A percentile compares a stretch with the other conserved stretches of the same genome.
phyloP scores from a whole-genome alignment of 139 green algal species.

The Chlamydomonas asymmetrica region DNA sequence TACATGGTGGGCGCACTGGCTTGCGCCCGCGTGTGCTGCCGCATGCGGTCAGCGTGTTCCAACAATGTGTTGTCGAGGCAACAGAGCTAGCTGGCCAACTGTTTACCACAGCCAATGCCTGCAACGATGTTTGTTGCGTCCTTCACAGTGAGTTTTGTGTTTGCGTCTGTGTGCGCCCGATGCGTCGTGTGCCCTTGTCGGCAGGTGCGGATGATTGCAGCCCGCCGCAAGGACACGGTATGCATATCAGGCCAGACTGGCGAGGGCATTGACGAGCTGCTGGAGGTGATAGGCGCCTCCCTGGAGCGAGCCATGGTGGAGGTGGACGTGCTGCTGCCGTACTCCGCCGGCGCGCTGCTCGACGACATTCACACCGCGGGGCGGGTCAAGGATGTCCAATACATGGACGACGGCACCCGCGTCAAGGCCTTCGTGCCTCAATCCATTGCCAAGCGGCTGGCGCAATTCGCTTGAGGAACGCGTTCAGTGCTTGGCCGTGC shows the following conservation, averaged over 20 bases:
- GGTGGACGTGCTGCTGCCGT: constrained; percentile 39
- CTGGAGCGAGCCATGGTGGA: constrained; percentile 53
- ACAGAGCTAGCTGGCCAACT: no score
- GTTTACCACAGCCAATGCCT: no score
- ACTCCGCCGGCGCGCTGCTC: constrained; percentile 40
- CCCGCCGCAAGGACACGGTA: constrained; percentile 41
- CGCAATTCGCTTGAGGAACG: no score
- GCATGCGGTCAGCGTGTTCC: no score
- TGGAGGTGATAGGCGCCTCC: constrained; percentile 54
- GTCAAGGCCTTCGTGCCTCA: not conserved
- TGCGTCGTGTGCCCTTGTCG: no score
- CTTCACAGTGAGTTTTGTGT: no score
- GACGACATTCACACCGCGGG: constrained; percentile 23
- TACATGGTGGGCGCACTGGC: no score
- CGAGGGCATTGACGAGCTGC: constrained; percentile 74
- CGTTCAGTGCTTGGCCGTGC: no score
- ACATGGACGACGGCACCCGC: not conserved
- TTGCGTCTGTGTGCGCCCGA: no score
- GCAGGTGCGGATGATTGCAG: constrained; percentile 43
- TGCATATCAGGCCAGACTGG: constrained; percentile 67
- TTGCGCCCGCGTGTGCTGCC: no score
- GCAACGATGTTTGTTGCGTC: no score
- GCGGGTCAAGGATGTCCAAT: constrained; percentile 3
- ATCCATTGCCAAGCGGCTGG: not conserved
- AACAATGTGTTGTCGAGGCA: no score